Evolutionary conservation across 495 filamentous ascomycete genomes (phyloP), one percentile per base, ranked within the genome.

Genomic region (Penicillium chermesinum): DNA sequence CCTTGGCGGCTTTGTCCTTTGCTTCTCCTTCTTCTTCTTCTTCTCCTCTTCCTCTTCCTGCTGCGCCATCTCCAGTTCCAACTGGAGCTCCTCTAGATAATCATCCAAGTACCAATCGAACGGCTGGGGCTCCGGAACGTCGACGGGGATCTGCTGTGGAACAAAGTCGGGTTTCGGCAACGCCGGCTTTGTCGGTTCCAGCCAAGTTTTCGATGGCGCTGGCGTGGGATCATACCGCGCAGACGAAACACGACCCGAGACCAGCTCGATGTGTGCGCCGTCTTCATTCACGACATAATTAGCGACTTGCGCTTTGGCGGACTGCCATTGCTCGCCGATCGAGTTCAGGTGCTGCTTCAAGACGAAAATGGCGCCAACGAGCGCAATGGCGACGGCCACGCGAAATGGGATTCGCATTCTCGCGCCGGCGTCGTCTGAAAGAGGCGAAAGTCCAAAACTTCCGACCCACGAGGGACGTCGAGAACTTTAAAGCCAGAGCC

Each of bases 221-320:
- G 10, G 27, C 14, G 27, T 33, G 3, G 12, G n/a, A 30, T 5
- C 4, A 30, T 30, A 30, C 25, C 10, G 25, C 14, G 30, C 10
- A 10, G 27, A 12, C 12, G 30, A 44, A 10, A 5, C 14, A 13
- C 35, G 16, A 19, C 37, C 42, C 44, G 59, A 59, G 56, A 62
- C 59, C 53, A 59, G 56, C 56, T 62, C 59, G 48, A 62, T 62
- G 50, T 54, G 54, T 6, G 53, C 48, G 36, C 49, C 50, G 2
- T 33, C 56, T 20, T 50, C 41, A 15, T 50, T 37, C 15, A 53
- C 19, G 8, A 51, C 38, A 12, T 44, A 49, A 34, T 52, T 42
- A 2, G 38, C 27, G 4, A 20, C 30, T 4, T 25, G 21, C 18
- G 46, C 18, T 9, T n/a, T 12, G 33, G 12, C 40, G 39, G 38